Evolutionary conservation across 495 filamentous ascomycete species (phyloP).

Genomic region (Penicillium macrosclerotiorum): DNA sequence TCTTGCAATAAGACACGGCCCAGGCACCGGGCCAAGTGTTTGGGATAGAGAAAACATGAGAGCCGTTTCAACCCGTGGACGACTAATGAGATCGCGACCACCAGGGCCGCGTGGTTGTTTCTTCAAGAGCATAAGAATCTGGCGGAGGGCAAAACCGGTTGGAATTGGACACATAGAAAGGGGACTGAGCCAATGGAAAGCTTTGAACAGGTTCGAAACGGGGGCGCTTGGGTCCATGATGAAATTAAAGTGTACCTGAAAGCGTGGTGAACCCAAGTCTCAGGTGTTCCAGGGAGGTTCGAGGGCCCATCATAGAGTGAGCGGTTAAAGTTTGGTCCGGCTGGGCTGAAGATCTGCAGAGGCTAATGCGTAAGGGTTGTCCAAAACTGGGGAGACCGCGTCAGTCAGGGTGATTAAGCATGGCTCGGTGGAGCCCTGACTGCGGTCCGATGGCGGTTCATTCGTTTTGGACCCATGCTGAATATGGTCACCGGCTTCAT

Average conservation of each 20-base stretch:
- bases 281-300: too few relatives aligned
- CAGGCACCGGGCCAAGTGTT: background rate
- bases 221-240: background rate
- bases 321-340: constrained; percentile 15
- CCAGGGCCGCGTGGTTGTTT: background rate
- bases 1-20: constrained; percentile 1
- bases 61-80: too few relatives aligned
- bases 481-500: too few relatives aligned
- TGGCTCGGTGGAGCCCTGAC: background rate
- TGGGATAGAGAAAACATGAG: constrained; percentile 5
- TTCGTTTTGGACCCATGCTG: too few relatives aligned
- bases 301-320: background rate
- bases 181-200: background rate
- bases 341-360: constrained; percentile 11
- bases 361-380: background rate
- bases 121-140: background rate
- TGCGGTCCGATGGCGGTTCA: too few relatives aligned
- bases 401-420: background rate
- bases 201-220: background rate
- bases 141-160: background rate
- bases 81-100: background rate
- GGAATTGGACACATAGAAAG: background rate
- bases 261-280: too few relatives aligned
- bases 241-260: constrained; percentile 1
- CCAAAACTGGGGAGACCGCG: constrained; percentile 2